Conservation (phyloP, 441 rosid species). For the Syzygium malaccense region DNA sequence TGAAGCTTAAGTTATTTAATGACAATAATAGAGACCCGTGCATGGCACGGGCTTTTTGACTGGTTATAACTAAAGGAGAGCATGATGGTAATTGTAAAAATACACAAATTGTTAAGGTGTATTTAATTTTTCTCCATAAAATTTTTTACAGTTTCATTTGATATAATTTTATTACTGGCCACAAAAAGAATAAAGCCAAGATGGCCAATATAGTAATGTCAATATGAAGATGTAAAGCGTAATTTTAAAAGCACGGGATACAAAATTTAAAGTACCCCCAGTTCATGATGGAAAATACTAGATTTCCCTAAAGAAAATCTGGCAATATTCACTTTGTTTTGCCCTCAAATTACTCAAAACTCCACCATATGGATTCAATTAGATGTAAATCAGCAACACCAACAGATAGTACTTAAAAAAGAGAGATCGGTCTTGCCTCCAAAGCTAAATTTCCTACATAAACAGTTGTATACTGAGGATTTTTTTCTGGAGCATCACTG, state of each 20-base stretch:
- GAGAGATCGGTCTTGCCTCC: constrained; percentile 40
- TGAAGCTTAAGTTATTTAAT: neutral
- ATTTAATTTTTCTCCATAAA: neutral
- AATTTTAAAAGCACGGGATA: neutral
- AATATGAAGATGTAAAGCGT: neutral
- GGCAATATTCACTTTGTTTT: neutral
- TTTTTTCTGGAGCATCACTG: constrained; percentile 83
- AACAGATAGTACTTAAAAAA: neutral
- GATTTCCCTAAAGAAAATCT: neutral
- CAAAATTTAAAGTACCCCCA: too few species aligned
- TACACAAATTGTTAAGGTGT: neutral
- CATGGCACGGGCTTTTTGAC: neutral
- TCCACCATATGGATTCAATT: neutral
- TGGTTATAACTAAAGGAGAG: neutral
- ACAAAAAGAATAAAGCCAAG: neutral
- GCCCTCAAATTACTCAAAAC: neutral
- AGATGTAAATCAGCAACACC: neutral
- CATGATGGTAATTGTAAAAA: neutral
- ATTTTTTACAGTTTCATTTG: neutral
- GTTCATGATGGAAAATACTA: too few species aligned
- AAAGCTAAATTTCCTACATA: constrained; percentile 94
- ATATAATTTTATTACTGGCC: neutral
- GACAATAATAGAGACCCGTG: neutral
- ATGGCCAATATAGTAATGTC: neutral
- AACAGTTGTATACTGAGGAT: constrained; percentile 89